A percentile compares a stretch with the other conserved stretches of the same genome.
phyloP scores from a whole-genome alignment of 192 early-diverging fungal species.

The Coemansia aciculifera region DNA sequence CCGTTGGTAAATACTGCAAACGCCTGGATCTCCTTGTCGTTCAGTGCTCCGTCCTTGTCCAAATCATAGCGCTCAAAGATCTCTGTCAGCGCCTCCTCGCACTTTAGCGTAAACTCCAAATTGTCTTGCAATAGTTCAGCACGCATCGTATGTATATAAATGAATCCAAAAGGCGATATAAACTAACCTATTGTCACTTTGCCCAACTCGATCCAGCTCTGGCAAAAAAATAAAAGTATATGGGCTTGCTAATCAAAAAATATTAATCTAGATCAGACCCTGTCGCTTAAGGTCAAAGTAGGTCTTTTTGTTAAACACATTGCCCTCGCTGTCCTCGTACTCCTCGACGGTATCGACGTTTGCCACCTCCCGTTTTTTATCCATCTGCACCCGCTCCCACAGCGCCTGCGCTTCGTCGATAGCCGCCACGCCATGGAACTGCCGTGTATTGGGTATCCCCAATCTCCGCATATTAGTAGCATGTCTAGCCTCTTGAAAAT shows the following conservation, averaged over 20 bases:
- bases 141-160: conserved; percentile 15
- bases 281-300: conserved; percentile 83
- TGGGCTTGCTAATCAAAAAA: conserved; percentile 3
- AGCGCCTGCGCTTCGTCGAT: conserved; percentile 89
- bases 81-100: conserved; percentile 57
- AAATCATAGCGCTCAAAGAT: conserved; percentile 66
- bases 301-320: conserved; percentile 86
- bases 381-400: conserved; percentile 80
- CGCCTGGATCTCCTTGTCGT: conserved; percentile 54
- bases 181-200: neutral
- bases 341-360: conserved; percentile 89
- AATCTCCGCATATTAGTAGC: conserved; percentile 91
- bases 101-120: conserved; percentile 54
- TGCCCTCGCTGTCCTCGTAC: conserved; percentile 80
- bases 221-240: neutral
- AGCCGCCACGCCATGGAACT: conserved; percentile 87
- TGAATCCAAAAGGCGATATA: neutral
- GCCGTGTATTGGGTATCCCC: conserved; percentile 84
- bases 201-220: neutral
- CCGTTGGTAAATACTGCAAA: conserved; percentile 65
- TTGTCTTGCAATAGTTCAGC: conserved; percentile 50
- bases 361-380: conserved; percentile 62
- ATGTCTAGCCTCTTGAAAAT: conserved; percentile 95
- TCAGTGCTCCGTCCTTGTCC: conserved; percentile 61
- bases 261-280: conserved; percentile 64